Evolutionary conservation across 768 basidiomycete genomes (phyloP).

Genomic region (Lactarius deliciosus): DNA sequence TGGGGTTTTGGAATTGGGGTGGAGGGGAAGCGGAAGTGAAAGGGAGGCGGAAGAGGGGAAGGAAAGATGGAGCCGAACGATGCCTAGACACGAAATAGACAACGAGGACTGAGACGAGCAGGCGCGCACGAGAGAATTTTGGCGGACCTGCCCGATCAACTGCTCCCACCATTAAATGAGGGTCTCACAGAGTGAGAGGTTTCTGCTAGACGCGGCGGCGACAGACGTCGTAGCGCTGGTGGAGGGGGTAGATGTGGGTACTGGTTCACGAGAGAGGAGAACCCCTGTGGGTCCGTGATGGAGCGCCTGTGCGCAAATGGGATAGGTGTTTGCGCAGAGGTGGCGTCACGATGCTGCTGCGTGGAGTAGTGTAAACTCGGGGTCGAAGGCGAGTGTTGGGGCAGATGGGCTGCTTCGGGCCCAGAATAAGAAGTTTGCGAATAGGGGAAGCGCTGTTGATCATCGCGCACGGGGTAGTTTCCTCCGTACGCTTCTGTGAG

Average conservation of each 20-base stretch:
- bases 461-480: constrained; percentile 47
- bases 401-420: constrained; percentile 26
- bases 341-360: constrained; percentile 30
- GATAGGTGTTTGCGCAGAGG: constrained; percentile 41
- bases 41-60: not conserved
- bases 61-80: not conserved
- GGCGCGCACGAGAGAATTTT: not conserved
- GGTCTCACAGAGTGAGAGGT: constrained; percentile 26
- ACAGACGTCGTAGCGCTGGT: constrained; percentile 37
- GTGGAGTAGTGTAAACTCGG: constrained; percentile 37
- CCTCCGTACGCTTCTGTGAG: constrained; percentile 46
- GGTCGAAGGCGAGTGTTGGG: constrained; percentile 37
- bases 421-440: constrained; percentile 48
- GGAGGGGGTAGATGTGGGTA: constrained; percentile 50
- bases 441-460: constrained; percentile 54
- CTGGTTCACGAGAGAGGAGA: constrained; percentile 46
- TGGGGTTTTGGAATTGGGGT: not conserved
- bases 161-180: constrained; percentile 22
- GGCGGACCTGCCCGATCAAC: constrained; percentile 9
- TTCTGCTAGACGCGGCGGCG: constrained; percentile 27
- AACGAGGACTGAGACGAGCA: not conserved
- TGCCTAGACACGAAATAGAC: constrained; percentile 13
- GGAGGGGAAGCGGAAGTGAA: constrained; percentile 2
- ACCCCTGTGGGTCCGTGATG: constrained; percentile 54
- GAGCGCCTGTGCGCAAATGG: constrained; percentile 58